Conservation (phyloP, 805 yeast genomes). For the Cyberlindnera nakhonratchasimensis region DNA sequence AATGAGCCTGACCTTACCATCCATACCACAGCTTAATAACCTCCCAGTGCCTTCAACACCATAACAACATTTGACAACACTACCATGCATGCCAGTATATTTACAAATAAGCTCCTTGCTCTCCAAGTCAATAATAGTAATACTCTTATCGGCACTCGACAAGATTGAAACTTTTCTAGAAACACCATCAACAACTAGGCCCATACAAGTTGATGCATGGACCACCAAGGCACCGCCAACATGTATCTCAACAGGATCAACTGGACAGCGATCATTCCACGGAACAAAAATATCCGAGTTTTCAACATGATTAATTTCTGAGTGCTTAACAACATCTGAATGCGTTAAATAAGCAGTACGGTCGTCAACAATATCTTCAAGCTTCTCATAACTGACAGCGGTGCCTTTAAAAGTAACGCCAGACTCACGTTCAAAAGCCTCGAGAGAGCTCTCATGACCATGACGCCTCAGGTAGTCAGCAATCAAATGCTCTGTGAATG, state of each 20-base stretch:
- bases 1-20: constrained; percentile 40
- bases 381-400: constrained; percentile 29
- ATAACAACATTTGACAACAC: constrained; percentile 36
- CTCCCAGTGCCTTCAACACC: constrained; percentile 26
- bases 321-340: constrained; percentile 3
- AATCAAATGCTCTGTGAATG: constrained; percentile 37
- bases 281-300: constrained; percentile 8
- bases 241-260: neutral
- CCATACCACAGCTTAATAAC: constrained; percentile 48
- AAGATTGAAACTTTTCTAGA: constrained; percentile 17
- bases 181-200: constrained; percentile 19
- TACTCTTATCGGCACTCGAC: constrained; percentile 20
- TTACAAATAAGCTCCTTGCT: constrained; percentile 4
- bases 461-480: constrained; percentile 59
- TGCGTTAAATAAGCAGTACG: constrained; percentile 31
- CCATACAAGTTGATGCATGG: constrained; percentile 18
- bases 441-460: constrained; percentile 44
- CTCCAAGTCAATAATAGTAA: constrained; percentile 19
- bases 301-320: constrained; percentile 8
- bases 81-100: constrained; percentile 15
- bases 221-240: constrained; percentile 19
- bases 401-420: constrained; percentile 4
- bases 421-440: constrained; percentile 37
- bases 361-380: constrained; percentile 40
- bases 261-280: neutral